Base-by-base conservation (phyloP, 768 basidiomycete genomes). In the Infundibulicybe gibba region DNA sequence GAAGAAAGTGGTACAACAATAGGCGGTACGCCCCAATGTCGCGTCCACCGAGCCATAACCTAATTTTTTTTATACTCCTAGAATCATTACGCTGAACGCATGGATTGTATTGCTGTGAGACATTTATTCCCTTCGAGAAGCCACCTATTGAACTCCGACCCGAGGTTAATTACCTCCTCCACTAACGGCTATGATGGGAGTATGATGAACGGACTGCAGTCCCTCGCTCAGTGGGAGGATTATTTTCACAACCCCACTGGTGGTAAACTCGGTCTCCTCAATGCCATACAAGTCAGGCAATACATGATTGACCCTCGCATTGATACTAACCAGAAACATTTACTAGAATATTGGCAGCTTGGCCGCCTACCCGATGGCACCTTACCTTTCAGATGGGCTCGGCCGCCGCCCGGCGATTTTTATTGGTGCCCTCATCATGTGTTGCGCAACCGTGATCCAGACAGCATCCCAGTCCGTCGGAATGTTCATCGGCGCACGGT, bases 401-500 rank as follows among this genome's bases (percentile, higher is more conserved):
- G 88, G 88, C 41, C 85, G 88, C 57, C 76, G 83, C 31, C 61
- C 62, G 3, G 73, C 85, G 14, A 76, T 90, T 31, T 80, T 83
- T 65, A 49, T 89, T 17, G 88, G 88, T 46, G 83, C 86, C 6
- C 19, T 58, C n/a, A 77, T 87, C 59, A 88, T 90, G 85, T 73
- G 77, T 48, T 65, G 78, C 41, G 89, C 79, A 20, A 81, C 80
- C 19, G 81, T 76, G 30, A 39, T 90, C 30, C 89, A 90, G 54
- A 80, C 84, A 2, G 83, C 85, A 9, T 70, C 86, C 15, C 76
- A 81, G 46, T 83, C 80, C 30, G 75, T 87, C 17, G 77, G 77
- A 52, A 86, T 88, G 83, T 90, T 90, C 71, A 85, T 89, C 55
- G 85, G 84, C 51, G 83, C 88, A 59, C 83, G 87, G 73, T 80